These are phyloP conservation scores for Leptographium procerum DNA, from an alignment of 2,329 filamentous ascomycete species.

Conservation along the genomic window DNA sequence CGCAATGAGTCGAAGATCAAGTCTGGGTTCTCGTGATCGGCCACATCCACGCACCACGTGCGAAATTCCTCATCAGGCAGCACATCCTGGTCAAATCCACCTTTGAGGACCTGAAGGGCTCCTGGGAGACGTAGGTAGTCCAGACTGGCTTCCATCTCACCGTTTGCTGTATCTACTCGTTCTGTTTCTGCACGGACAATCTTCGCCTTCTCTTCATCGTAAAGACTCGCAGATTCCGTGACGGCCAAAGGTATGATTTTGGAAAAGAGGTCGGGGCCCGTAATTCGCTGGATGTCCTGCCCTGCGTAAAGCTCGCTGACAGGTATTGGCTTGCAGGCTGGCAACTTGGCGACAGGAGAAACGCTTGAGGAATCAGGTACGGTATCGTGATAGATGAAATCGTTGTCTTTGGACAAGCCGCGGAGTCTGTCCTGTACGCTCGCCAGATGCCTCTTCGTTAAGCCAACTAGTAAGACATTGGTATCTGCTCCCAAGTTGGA, in stretches of 20 bases:
- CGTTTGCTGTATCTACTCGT: constrained; percentile 81
- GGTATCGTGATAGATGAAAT: constrained; percentile 94
- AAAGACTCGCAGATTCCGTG: constrained; percentile 90
- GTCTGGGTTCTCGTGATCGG: constrained; percentile 69
- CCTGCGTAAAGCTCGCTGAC: constrained; percentile 94
- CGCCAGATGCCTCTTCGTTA: constrained; percentile 71
- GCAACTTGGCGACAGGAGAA: constrained; percentile 73
- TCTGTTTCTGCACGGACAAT: constrained; percentile 88
- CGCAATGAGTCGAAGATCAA: constrained; percentile 70
- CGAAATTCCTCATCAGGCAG: constrained; percentile 83
- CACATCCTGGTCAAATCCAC: constrained; percentile 81
- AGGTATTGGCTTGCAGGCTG: constrained; percentile 91
- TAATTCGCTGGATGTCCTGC: constrained; percentile 94
- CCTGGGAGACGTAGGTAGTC: constrained; percentile 87
- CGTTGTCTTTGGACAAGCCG: constrained; percentile 80
- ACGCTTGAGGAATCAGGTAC: constrained; percentile 79
- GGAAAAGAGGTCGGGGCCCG: constrained; percentile 90
- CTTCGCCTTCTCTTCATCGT: constrained; percentile 98
- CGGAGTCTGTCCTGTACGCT: constrained; percentile 71
- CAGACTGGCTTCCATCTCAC: constrained; percentile 89
- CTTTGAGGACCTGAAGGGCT: constrained; percentile 83
- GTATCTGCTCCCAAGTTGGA: constrained; percentile 79
- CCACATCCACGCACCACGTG: constrained; percentile 87
- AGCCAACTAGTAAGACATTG: constrained; percentile 59
- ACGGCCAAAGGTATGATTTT: constrained; percentile 95